Evolutionary conservation across 1,139 yeast species (phyloP).

Genomic region (Waltiozyma sp.): DNA sequence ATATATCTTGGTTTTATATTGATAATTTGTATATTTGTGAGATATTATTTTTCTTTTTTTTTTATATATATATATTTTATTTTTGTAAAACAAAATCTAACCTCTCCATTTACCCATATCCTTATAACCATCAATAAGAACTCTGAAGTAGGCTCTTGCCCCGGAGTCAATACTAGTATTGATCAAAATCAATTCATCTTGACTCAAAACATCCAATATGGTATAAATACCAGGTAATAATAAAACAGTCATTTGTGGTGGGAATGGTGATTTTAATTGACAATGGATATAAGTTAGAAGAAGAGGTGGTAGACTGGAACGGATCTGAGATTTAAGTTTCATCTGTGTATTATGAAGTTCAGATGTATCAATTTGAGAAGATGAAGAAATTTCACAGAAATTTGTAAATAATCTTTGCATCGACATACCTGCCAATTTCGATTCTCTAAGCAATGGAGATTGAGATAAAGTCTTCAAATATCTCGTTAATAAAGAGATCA

Average conservation of each 20-base stretch:
- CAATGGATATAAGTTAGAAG: slow-evolving; percentile 43
- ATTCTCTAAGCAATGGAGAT: slow-evolving; percentile 13
- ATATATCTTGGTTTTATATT: no score
- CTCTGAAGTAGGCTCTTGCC: slow-evolving; percentile 58
- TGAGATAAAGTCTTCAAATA: slow-evolving; percentile 36
- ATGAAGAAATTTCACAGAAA: slow-evolving; percentile 42
- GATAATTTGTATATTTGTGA: no score
- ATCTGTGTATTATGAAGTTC: slow-evolving; percentile 16
- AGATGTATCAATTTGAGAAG: slow-evolving; percentile 33
- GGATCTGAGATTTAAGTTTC: slow-evolving; percentile 43
- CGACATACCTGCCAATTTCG: slow-evolving; percentile 30
- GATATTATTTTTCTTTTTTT: no score
- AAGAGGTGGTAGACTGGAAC: slow-evolving; percentile 55
- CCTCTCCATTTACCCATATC: slow-evolving; percentile 68
- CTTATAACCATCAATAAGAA: slow-evolving; percentile 61
- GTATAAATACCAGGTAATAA: slow-evolving; percentile 48
- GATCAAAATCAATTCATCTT: slow-evolving; percentile 52
- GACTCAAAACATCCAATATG: slow-evolving; percentile 61
- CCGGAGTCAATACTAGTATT: slow-evolving; percentile 61
- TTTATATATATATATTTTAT: no score
- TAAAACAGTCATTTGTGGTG: slow-evolving; percentile 36
- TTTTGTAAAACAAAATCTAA: no score
- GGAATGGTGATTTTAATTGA: slow-evolving; percentile 40
- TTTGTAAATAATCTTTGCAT: slow-evolving; percentile 52
- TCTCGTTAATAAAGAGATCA: slow-evolving; percentile 36